A percentile compares a stretch with the other conserved stretches of the same genome.
phyloP scores from a whole-genome alignment of 2,329 filamentous ascomycete species.

The Teratosphaeria zuluensis region DNA sequence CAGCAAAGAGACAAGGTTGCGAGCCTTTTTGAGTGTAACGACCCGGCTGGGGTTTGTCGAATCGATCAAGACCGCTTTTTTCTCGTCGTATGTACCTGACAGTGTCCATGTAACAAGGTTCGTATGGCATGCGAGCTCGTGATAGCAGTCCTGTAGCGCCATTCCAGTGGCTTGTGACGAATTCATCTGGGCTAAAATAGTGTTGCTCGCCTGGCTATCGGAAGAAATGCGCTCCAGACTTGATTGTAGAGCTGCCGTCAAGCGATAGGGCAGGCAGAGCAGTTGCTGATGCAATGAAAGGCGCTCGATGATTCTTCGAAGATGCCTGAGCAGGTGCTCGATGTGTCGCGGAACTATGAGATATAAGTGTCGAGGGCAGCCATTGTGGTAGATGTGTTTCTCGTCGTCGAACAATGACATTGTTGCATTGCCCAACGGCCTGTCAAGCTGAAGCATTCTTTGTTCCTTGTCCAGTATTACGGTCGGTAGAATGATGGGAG shows the following conservation, averaged over 20 bases:
- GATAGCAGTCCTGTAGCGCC: not conserved
- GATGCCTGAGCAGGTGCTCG: not conserved
- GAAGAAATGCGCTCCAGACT: not conserved
- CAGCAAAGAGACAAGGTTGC: slow-evolving; percentile 15
- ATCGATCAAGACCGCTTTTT: slow-evolving; percentile 22
- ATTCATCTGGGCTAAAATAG: not conserved
- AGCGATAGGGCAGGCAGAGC: not conserved
- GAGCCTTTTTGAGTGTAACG: slow-evolving; percentile 15
- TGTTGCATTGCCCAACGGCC: not conserved
- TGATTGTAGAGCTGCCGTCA: not conserved
- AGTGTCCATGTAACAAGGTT: slow-evolving; percentile 15
- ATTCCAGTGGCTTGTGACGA: not conserved
- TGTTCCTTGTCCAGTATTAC: not conserved
- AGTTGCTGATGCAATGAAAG: not conserved
- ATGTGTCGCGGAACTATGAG: not conserved
- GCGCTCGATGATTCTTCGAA: not conserved
- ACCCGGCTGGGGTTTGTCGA: slow-evolving; percentile 15
- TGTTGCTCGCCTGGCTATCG: not conserved
- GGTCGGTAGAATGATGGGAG: not conserved
- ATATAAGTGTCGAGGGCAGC: not conserved
- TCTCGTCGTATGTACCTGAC: slow-evolving; percentile 12
- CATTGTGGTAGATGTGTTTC: not conserved
- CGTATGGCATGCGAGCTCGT: not conserved
- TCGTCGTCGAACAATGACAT: not conserved
- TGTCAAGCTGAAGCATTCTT: not conserved